Percentiles rank a stretch among this genome's conserved stretches.
These are phyloP conservation scores for Termitomyces sp. DNA, from an alignment of 768 basidiomycete genomes.

Conservation along the genomic window DNA sequence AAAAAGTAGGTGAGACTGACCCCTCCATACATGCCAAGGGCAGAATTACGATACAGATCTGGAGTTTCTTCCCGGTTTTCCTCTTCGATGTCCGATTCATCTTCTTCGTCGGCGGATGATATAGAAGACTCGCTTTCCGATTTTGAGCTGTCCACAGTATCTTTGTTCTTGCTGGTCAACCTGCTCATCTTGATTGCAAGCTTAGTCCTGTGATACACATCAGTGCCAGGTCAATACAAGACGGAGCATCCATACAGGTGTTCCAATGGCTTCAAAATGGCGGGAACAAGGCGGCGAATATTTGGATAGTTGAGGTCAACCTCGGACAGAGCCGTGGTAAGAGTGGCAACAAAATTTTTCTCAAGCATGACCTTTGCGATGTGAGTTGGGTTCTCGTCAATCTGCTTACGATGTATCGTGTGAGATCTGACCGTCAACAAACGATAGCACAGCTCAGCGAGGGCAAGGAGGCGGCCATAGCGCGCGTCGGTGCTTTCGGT, in stretches of 20 bases:
- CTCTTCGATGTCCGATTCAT: constrained; percentile 56
- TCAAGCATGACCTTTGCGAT: constrained; percentile 98
- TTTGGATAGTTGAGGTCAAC: constrained; percentile 96
- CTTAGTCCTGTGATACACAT: constrained; percentile 62
- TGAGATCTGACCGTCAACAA: constrained; percentile 79
- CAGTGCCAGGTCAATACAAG: constrained; percentile 9
- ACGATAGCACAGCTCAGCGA: constrained; percentile 85
- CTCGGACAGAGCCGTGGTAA: constrained; percentile 87
- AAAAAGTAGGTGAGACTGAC: constrained; percentile 42
- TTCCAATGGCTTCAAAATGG: constrained; percentile 86
- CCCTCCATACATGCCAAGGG: constrained; percentile 92
- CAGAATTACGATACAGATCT: constrained; percentile 93
- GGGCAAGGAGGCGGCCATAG: constrained; percentile 85
- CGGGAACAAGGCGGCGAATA: constrained; percentile 79
- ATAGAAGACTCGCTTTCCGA: constrained; percentile 46
- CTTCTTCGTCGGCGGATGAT: constrained; percentile 53
- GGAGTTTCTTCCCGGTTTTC: constrained; percentile 75
- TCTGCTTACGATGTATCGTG: constrained; percentile 48
- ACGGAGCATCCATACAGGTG: constrained; percentile 57
- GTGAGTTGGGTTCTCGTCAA: constrained; percentile 81
- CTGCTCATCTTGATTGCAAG: constrained; percentile 98
- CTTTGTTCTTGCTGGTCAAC: constrained; percentile 63
- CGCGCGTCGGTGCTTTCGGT: constrained; percentile 63
- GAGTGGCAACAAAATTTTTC: constrained; percentile 88
- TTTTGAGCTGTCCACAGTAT: constrained; percentile 43